Base-by-base conservation (phyloP, 108 stramenopile genomes). In the Seminavis robusta region DNA sequence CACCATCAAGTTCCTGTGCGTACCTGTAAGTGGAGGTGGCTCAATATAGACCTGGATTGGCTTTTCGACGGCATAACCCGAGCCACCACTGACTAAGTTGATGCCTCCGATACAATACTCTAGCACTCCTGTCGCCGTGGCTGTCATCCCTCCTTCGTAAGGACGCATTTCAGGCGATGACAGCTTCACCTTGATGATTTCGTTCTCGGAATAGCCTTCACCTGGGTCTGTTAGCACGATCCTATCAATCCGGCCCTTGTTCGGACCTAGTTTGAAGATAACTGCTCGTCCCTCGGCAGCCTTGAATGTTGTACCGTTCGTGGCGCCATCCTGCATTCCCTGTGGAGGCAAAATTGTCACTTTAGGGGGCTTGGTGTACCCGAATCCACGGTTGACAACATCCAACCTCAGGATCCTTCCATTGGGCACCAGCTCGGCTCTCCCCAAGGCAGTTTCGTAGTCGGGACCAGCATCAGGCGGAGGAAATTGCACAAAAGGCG, bases 31-130 rank as follows among this genome's bases (percentile, higher is more conserved):
- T 0, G 86, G 83, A 31, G 91, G 87, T 20, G 84, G 80, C 6
- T 88, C 85, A 7, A 92, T 80, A 31, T 71, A 57, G 0, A 88
- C 56, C 1, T 31, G 53, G 9, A 88, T 72, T 20, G 80, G 77
- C 31, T 80, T 79, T 59, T 88, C 86, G 1, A 81, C 77, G 4
- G 84, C 83, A 57, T 92, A 92, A n/a, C 91, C 91, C 17, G 67
- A 69, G 31, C 91, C 91, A n/a, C 57, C 59, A 50, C 84, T 61
- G 27, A 69, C 54, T 25, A 92, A 65, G 17, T 81, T 73, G 34
- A 92, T 79, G n/a, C 66, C 62, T 5, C 56, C 54, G 20, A 92
- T 81, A 47, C 77, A 58, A 33, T 83, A 75, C 42, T 92, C 91
- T 44, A 81, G 63, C 21, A 86, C 65, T 9, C 85, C 83, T 2